These are phyloP conservation scores for Corymbia calophylla DNA, from an alignment of 441 rosid genomes.

Conservation along the genomic window DNA sequence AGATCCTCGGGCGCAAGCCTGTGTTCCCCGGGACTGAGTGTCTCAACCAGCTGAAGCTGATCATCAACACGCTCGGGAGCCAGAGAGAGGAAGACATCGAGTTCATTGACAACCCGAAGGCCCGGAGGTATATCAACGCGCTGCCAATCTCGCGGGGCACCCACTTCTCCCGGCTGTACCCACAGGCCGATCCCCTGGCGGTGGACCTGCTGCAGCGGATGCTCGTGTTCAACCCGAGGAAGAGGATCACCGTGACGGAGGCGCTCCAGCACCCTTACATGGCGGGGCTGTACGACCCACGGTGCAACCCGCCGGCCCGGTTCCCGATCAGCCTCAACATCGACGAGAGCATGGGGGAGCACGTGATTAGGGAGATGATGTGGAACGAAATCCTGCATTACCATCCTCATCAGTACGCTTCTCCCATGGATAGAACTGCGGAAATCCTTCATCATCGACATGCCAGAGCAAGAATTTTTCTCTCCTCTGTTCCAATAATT, in stretches of 20 bases:
- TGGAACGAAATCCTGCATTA: not conserved
- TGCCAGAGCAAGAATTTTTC: not conserved
- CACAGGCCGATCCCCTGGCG: not conserved
- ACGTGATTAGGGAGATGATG: not conserved
- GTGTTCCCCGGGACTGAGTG: not conserved
- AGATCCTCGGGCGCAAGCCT: not conserved
- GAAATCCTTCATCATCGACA: not conserved
- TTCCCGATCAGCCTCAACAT: not conserved
- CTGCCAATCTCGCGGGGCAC: not conserved
- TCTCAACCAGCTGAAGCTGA: not conserved
- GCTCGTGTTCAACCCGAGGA: slow-evolving; percentile 1
- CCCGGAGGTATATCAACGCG: not conserved
- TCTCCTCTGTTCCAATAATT: not conserved
- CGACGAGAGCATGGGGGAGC: not conserved
- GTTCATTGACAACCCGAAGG: not conserved
- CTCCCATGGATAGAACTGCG: not conserved
- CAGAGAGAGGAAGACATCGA: not conserved
- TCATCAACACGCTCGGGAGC: not conserved
- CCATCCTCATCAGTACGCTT: not conserved
- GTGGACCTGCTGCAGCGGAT: not conserved
- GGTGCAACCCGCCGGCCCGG: not conserved
- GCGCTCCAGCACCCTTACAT: not conserved
- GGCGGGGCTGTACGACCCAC: not conserved
- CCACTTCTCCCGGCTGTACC: not conserved
- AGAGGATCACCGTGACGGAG: not conserved